These are phyloP conservation scores for Fusarium sp. DNA, from an alignment of 2,329 filamentous ascomycete genomes.

Conservation along the genomic window DNA sequence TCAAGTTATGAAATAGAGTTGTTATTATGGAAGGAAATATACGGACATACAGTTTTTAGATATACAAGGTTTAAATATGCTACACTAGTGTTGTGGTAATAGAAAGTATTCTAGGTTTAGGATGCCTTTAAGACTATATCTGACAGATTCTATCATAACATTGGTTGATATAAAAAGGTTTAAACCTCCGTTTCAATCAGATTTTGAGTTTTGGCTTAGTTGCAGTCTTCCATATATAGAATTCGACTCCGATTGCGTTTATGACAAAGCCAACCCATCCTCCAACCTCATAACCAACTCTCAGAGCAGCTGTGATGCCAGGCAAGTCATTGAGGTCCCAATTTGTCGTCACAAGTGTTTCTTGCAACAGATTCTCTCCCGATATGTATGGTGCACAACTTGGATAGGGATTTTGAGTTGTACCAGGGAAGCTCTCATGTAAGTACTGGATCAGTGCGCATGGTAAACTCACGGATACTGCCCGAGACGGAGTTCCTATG, in stretches of 20 bases:
- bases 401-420: neutral
- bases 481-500: neutral
- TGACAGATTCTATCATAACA: neutral
- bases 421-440: constrained; percentile 2
- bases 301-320: constrained; percentile 6
- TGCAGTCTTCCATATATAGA: constrained; percentile 7
- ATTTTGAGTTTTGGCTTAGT: neutral
- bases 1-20: neutral
- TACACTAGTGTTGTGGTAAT: neutral
- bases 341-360: constrained; percentile 16
- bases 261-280: neutral
- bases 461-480: neutral
- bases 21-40: too few relatives aligned
- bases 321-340: constrained; percentile 21
- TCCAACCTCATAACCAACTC: constrained; percentile 15
- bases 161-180: neutral
- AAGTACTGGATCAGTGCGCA: constrained; percentile 19
- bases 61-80: accelerated
- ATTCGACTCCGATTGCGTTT: constrained; percentile 1
- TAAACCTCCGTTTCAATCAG: accelerated
- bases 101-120: neutral
- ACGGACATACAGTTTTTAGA: too few relatives aligned
- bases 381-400: constrained; percentile 10
- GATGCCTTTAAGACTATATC: neutral
- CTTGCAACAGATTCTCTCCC: constrained; percentile 6